Evolutionary conservation across 352 stramenopile genomes (phyloP).

Genomic region (Phytophthora multivora): DNA sequence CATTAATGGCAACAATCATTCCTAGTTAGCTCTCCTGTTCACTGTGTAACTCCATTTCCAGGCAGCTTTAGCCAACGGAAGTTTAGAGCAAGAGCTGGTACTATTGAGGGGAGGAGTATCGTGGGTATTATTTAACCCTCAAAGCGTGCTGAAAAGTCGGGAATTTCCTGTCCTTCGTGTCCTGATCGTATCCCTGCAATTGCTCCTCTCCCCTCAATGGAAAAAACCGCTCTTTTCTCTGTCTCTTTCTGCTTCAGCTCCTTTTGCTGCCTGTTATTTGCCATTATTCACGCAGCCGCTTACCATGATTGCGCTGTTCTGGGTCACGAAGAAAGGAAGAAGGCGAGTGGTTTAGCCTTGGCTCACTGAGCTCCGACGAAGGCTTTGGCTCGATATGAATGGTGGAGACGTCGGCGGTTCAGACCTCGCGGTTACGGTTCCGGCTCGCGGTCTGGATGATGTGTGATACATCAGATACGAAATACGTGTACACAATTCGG

Average conservation of each 20-base stretch:
- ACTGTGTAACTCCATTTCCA: neutral
- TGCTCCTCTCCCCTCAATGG: neutral
- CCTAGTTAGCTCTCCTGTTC: slow-evolving; percentile 15
- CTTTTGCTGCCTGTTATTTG: neutral
- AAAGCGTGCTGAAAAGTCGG: neutral
- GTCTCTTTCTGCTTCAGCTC: neutral
- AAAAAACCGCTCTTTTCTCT: slow-evolving; percentile 4
- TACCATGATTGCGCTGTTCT: slow-evolving; percentile 84
- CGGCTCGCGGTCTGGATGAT: slow-evolving; percentile 15
- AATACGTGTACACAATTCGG: slow-evolving; percentile 1
- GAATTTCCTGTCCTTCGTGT: neutral
- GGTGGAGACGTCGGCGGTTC: slow-evolving; percentile 47
- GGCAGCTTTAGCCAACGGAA: neutral
- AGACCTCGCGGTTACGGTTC: slow-evolving; percentile 27
- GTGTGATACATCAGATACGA: slow-evolving; percentile 30
- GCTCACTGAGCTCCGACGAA: neutral
- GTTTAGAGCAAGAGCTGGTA: slow-evolving; percentile 7
- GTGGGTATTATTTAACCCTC: neutral
- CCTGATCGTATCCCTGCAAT: neutral
- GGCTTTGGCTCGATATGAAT: slow-evolving; percentile 47
- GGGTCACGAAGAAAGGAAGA: slow-evolving; percentile 90
- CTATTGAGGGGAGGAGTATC: neutral
- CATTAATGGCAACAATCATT: slow-evolving; percentile 4
- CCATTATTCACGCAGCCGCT: slow-evolving; percentile 27
- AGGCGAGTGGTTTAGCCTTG: slow-evolving; percentile 77